These are phyloP conservation scores for Neonectria punicea DNA, from an alignment of 2,329 filamentous ascomycete species.

Conservation along the genomic window DNA sequence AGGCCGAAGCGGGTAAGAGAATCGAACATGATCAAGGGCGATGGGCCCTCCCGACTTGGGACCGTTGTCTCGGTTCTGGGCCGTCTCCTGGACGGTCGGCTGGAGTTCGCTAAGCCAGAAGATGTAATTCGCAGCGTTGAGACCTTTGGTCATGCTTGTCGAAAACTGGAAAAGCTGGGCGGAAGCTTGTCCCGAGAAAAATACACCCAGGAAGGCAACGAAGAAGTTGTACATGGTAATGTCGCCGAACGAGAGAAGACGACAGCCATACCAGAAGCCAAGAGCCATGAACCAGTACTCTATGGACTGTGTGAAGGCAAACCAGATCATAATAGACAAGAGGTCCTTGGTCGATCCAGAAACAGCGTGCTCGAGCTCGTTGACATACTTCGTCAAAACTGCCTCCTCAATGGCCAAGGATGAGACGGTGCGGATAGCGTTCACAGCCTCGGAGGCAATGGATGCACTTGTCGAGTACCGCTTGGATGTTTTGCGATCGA, in stretches of 20 bases:
- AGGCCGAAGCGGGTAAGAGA: slow-evolving; percentile 68
- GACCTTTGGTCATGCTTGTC: slow-evolving; percentile 63
- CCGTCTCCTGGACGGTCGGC: slow-evolving; percentile 54
- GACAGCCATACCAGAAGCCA: slow-evolving; percentile 55
- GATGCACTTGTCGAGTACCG: slow-evolving; percentile 50
- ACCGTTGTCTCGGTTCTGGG: slow-evolving; percentile 50
- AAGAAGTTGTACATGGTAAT: slow-evolving; percentile 64
- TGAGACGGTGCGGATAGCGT: slow-evolving; percentile 53
- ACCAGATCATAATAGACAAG: slow-evolving; percentile 49
- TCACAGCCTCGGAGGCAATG: slow-evolving; percentile 56
- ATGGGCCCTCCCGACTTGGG: slow-evolving; percentile 52
- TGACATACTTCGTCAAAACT: slow-evolving; percentile 45
- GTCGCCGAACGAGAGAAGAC: slow-evolving; percentile 52
- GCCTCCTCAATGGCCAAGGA: slow-evolving; percentile 54
- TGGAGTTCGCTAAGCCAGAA: slow-evolving; percentile 58
- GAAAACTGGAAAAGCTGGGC: slow-evolving; percentile 58
- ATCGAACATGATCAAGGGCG: slow-evolving; percentile 65
- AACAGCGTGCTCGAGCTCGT: slow-evolving; percentile 46
- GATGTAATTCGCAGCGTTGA: slow-evolving; percentile 61
- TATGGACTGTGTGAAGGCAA: slow-evolving; percentile 51
- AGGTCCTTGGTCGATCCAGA: slow-evolving; percentile 45
- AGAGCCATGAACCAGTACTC: slow-evolving; percentile 53
- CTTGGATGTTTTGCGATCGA: slow-evolving; percentile 51
- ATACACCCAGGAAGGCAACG: slow-evolving; percentile 62
- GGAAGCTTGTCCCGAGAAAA: slow-evolving; percentile 57